Evolutionary conservation across 495 filamentous ascomycete species (phyloP).

Genomic region (Pyrenula aspistea): DNA sequence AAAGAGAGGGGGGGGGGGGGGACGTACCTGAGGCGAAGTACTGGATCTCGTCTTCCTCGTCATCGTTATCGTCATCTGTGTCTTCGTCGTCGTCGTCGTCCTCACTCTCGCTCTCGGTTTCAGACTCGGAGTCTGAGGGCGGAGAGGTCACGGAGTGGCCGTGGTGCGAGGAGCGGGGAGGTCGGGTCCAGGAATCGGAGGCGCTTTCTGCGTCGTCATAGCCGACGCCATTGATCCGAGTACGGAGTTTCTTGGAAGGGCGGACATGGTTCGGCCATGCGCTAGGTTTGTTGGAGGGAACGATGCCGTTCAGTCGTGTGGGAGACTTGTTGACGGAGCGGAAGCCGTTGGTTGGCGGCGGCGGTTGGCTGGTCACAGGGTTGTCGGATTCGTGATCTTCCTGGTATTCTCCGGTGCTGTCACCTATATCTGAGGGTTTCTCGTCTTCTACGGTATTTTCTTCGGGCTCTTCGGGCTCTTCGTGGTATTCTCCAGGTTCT

Average conservation of each 20-base stretch:
- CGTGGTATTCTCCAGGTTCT: neutral
- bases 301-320: too few species aligned
- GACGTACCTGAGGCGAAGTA: neutral
- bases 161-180: too few species aligned
- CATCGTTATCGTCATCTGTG: neutral
- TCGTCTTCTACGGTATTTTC: constrained; percentile 14
- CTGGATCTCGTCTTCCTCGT: neutral
- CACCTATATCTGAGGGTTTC: too few species aligned
- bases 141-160: neutral
- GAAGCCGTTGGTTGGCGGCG: too few species aligned
- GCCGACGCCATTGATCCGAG: too few species aligned
- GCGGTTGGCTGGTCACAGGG: neutral
- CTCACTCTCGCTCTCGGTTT: neutral
- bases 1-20: neutral
- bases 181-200: too few species aligned
- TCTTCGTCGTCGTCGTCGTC: neutral
- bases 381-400: neutral
- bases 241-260: too few species aligned
- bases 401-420: neutral
- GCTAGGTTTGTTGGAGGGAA: too few species aligned
- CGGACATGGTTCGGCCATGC: too few species aligned
- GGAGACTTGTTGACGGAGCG: too few species aligned
- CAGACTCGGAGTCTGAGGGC: neutral
- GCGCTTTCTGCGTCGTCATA: too few species aligned
- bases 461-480: constrained; percentile 31